Evolutionary conservation across 192 early-diverging fungal genomes (phyloP), one percentile per base, ranked within the genome.

Genomic region (Tieghemiomyces parasiticus): DNA sequence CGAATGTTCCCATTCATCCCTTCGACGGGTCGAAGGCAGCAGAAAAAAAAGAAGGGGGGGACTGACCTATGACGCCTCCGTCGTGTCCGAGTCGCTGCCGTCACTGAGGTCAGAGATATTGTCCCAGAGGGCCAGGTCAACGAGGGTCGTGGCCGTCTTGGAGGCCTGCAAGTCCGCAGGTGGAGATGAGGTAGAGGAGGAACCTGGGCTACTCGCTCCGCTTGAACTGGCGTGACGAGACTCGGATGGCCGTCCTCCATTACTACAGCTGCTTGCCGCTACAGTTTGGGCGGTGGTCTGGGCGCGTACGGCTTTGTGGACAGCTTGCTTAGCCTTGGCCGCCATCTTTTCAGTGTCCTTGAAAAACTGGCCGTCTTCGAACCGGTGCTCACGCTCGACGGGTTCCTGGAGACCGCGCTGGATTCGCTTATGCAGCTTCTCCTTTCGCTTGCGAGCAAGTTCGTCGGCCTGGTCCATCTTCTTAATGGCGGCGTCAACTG

Each of bases 351-450:
- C 85, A 32, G 78, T 67, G 34, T 79, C 75, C 49, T 82, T 65
- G 42, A 78, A 71, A 58, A 84, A 96, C 28, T 87, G 75, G 0
- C 78, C 67, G 62, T 95, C 91, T 61, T 96, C 86, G 73, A 92
- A 94, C 0, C 85, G 77, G 58, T 85, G 67, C 67, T 91, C 93
- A 54, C 79, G 81, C 0, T 64, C 74, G 6, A 82, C 74, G 20
- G 61, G 73, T 26, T 84, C 76, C 50, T 82, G 69, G 16, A 92
- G 60, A 0, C 80, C 84, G 46, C 90, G 78, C 47, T 89, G 85
- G 56, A 99, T 92, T 69, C 81, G 84, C 61, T 90, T 80, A 53
- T 90, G 86, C 45, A 94, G 85, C 65, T 88, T 89, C 62, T 88
- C 77, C 42, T 78, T 69, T 28, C 82, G 38, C 35, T 69, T 70